Evolutionary conservation across 2,329 filamentous ascomycete species (phyloP).

Genomic region (Fusarium hainanense): DNA sequence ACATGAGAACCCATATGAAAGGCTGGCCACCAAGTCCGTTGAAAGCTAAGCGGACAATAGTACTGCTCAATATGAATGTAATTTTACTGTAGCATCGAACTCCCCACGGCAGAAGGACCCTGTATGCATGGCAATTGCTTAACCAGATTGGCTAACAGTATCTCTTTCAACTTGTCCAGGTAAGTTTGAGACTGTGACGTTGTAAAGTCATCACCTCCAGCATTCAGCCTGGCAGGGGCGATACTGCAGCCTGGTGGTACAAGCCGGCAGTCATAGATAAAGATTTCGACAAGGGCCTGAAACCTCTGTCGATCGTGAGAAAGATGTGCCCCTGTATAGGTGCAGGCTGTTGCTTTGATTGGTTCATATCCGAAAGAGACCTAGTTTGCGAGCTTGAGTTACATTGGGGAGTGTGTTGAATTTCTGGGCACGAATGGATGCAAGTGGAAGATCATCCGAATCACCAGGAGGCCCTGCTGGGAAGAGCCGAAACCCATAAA

Average conservation of each 20-base stretch:
- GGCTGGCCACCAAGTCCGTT: background rate
- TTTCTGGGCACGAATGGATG: slow-evolving; percentile 17
- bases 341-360: background rate
- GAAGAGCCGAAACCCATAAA: slow-evolving; percentile 25
- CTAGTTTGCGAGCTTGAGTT: slow-evolving; percentile 29
- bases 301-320: slow-evolving; percentile 7
- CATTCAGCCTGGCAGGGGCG: background rate
- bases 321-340: slow-evolving; percentile 6
- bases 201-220: background rate
- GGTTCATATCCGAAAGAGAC: slow-evolving; percentile 8
- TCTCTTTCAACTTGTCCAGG: background rate
- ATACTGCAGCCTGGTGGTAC: background rate
- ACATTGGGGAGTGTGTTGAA: slow-evolving; percentile 12
- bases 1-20: background rate
- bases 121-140: background rate
- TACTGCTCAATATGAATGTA: background rate
- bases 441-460: slow-evolving; percentile 29
- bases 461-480: slow-evolving; percentile 8
- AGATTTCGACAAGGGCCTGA: slow-evolving; percentile 16
- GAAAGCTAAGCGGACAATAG: background rate
- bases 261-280: slow-evolving; percentile 20
- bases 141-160: background rate
- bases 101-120: background rate
- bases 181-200: slow-evolving; percentile 8
- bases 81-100: background rate